Evolutionary conservation across 2,329 filamentous ascomycete species (phyloP), one percentile per base, ranked within the genome.

Genomic region (Paecilomyces fulvus): DNA sequence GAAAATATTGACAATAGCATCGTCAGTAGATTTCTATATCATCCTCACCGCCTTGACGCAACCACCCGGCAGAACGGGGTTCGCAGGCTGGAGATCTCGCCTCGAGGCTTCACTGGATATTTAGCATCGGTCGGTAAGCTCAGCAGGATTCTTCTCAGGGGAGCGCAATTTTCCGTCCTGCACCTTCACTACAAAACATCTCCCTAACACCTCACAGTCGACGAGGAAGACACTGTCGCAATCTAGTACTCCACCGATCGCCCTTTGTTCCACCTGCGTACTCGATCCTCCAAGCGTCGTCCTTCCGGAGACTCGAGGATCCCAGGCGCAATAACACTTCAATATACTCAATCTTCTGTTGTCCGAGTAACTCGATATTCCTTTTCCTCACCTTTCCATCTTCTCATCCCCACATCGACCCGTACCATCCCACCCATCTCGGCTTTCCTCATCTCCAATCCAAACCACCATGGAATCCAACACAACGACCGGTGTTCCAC

Each of bases 391-490:
- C 12, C 10, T n/a, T 28, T 20, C 48, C 5, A 49, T 6, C 48
- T 23, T 14, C 14, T 49, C 48, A 17, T 14, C 10, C 4, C 8
- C 4, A 14, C 33, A 9, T 17, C 33, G 33, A 14, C 33, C 33
- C 12, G 12, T 9, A 49, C 21, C 6, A 23, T 49, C 48, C n/a
- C 48, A 28, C 14, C 48, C 21, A 49, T 11, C 20, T 28, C 48
- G 3, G 6, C 48, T 28, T 10, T 20, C n/a, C 14, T 43, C 37
- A 9, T 17, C 37, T 43, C 14, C 37, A 43, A 43, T 9, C 37
- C 17, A 17, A 17, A 17, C 37, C 7, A n/a, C 37, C 14, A 73
- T 71, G 68, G 69, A 72, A 63, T 37, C 60, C 60, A 55, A 62
- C 61, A 43, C 58, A 64, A 37, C 33, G 12, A 17, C 51, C 65